phyloP scores from a whole-genome alignment of 306 rosid species.

The Lathyrus tuberosus region DNA sequence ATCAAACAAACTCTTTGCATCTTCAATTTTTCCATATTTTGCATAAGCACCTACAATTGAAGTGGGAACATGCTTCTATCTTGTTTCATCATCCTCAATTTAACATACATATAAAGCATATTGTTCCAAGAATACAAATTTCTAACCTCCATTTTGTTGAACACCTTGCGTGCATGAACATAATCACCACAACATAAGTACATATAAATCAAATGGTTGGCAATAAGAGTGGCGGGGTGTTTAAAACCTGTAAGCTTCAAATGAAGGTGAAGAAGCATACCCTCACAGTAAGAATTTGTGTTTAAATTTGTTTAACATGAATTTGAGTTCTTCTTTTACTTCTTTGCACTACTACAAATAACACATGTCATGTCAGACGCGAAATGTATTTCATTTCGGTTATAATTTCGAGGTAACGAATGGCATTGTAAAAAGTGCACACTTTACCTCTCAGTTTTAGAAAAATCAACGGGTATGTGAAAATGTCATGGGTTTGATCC shows the following conservation, averaged over 20 bases:
- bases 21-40: conserved; percentile 64
- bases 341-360: no score
- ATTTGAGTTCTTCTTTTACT: no score
- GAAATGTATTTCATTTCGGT: no score
- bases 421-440: no score
- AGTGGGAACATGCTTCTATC: conserved; percentile 59
- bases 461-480: no score
- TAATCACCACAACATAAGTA: conserved; percentile 63
- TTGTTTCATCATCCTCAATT: conserved; percentile 61
- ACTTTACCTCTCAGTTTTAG: no score
- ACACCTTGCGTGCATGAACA: conserved; percentile 68
- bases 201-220: conserved; percentile 71
- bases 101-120: conserved; percentile 79
- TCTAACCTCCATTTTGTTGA: conserved; percentile 70
- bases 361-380: no score
- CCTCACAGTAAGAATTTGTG: conserved; percentile 48
- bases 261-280: conserved; percentile 61
- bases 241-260: conserved; percentile 70
- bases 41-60: conserved; percentile 75
- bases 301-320: not conserved
- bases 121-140: conserved; percentile 25
- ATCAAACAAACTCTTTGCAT: conserved; percentile 66
- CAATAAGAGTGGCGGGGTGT: conserved; percentile 55
- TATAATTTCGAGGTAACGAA: no score
- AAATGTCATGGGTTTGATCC: no score